Evolutionary conservation across 2,329 filamentous ascomycete genomes (phyloP), one percentile per base, ranked within the genome.

Genomic region (Aspergillus sp.): DNA sequence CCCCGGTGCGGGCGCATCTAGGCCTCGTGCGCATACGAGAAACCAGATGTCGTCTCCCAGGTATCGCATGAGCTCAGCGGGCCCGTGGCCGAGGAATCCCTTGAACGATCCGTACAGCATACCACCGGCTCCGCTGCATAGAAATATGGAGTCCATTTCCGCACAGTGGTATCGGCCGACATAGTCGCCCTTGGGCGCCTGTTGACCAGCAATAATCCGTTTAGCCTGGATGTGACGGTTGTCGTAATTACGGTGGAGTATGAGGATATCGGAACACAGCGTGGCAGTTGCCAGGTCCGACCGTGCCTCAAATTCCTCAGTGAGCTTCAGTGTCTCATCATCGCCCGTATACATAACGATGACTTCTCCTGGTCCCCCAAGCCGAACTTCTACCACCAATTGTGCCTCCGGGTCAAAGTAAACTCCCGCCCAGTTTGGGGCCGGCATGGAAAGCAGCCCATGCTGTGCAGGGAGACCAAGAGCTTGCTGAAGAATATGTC

Each of bases 101-200:
- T 76, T 71, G 59, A 81, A 81, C 1, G 69, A 67, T 6, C 77
- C 79, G 58, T 80, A 80, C n/a, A 81, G 55, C 59, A 78, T 66
- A 8, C 69, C 74, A n/a, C 72, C 71, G 5, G 64, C 63, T 5
- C 77, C 76, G 4, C 59, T 66, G 57, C 73, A 74, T 47, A 69
- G 67, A 61, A 81, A 76, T 0, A 63, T 71, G 4, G 75, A 79
- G 5, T 79, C 74, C 1, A 71, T 65, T 39, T 80, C 78, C 1
- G 64, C 66, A 57, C 72, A 78, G 25, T 67, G 58, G 60, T 79
- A 81, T 1, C 61, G 50, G 41, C 79, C 79, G 8, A 71, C 21
- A 5, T 54, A 43, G 5, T 55, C 36, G 0, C 65, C 57, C 25
- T 64, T 60, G 17, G 63, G 12, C 5, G 36, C 55, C 17, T 54